Percentiles rank a stretch among this genome's conserved stretches.
Conservation (phyloP, 1,139 yeast species). For the Blastobotrys arbuscula region DNA sequence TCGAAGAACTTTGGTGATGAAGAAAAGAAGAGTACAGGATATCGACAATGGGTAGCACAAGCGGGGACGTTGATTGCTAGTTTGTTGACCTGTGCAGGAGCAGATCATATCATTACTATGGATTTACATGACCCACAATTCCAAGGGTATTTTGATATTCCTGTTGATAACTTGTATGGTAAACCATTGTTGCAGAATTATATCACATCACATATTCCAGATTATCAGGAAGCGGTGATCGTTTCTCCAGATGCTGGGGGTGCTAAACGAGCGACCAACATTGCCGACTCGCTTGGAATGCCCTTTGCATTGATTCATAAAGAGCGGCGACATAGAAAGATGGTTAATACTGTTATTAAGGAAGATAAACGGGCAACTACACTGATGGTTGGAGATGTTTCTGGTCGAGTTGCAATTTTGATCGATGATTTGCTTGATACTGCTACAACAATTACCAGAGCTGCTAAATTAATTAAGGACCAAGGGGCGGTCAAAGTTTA, state of each 20-base stretch:
- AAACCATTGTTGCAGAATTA: conserved; percentile 80
- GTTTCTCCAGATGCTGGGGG: conserved; percentile 98
- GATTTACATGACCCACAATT: conserved; percentile 95
- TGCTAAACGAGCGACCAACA: conserved; percentile 89
- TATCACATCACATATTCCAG: conserved; percentile 65
- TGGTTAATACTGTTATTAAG: neutral
- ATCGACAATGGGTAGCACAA: conserved; percentile 94
- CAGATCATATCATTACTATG: conserved; percentile 95
- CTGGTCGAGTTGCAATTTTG: conserved; percentile 74
- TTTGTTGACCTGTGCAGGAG: conserved; percentile 86
- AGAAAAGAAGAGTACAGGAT: conserved; percentile 45
- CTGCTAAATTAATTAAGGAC: conserved; percentile 84
- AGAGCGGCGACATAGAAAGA: conserved; percentile 54
- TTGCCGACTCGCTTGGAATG: conserved; percentile 86
- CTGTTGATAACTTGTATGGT: conserved; percentile 86
- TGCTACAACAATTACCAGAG: conserved; percentile 84
- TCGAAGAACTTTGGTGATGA: conserved; percentile 15
- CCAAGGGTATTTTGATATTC: conserved; percentile 89
- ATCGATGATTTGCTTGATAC: conserved; percentile 94
- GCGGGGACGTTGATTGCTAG: conserved; percentile 91
- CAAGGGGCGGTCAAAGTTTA: conserved; percentile 86
- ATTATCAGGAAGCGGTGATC: conserved; percentile 72
- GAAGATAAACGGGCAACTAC: conserved; percentile 52
- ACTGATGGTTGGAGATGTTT: conserved; percentile 91
- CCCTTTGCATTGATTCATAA: conserved; percentile 94